phyloP scores from a whole-genome alignment of 768 basidiomycete genomes.

The Termitomyces eurrhizus region DNA sequence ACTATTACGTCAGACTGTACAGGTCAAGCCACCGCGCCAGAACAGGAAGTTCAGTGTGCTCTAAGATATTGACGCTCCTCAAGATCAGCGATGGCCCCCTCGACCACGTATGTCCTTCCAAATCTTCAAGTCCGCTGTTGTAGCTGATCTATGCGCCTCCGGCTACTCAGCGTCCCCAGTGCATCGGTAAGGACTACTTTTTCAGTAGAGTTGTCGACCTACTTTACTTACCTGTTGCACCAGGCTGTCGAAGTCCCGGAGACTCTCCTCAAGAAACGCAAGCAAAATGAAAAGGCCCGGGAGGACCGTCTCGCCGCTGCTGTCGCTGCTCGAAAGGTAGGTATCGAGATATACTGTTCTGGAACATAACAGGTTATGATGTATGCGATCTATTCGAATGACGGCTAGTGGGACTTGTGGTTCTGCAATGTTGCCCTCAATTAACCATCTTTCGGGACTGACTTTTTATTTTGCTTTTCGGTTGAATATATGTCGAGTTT shows the following conservation, averaged over 20 bases:
- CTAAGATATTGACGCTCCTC: constrained; percentile 37
- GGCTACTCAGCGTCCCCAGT: constrained; percentile 43
- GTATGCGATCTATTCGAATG: constrained; percentile 72
- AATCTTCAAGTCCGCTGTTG: neutral
- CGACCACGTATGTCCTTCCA: constrained; percentile 46
- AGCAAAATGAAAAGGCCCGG: constrained; percentile 94
- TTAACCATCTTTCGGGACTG: constrained; percentile 98
- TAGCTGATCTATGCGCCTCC: constrained; percentile 10
- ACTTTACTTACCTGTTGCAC: constrained; percentile 19
- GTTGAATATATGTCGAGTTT: neutral
- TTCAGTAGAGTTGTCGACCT: constrained; percentile 3
- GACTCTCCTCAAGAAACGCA: constrained; percentile 99
- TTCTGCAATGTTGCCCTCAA: constrained; percentile 72
- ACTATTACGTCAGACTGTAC: constrained; percentile 38
- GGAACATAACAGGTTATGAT: constrained; percentile 50
- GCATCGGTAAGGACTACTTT: constrained; percentile 44
- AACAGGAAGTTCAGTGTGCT: constrained; percentile 19
- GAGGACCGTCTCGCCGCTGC: constrained; percentile 90
- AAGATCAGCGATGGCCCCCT: constrained; percentile 53
- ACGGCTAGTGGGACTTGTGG: constrained; percentile 66
- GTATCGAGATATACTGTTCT: constrained; percentile 20
- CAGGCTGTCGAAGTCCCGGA: constrained; percentile 96
- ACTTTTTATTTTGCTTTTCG: constrained; percentile 8
- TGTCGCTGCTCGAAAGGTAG: constrained; percentile 83
- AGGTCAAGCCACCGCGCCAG: constrained; percentile 37